Evolutionary conservation across 2,329 filamentous ascomycete genomes (phyloP), one percentile per base, ranked within the genome.

Genomic region (Fusarium sp.): DNA sequence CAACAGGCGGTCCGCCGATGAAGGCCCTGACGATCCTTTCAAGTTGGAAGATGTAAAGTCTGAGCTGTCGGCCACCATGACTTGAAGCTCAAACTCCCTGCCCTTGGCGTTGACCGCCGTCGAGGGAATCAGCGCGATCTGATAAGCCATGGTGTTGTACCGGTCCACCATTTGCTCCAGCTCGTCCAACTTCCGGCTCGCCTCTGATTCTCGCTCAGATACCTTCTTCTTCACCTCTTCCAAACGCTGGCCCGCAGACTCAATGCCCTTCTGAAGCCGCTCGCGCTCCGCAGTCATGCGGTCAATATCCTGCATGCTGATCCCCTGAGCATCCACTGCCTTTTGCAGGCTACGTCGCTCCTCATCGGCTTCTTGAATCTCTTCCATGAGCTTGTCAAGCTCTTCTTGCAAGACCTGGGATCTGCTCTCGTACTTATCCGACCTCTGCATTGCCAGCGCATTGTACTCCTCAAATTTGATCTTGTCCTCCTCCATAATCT

Each of bases 271-370:
- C 65, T 96, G 92, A n/a, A 99, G 84, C 42, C 95, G 88, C 71
- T 99, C 95, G 49, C 93, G 88, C 75, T 99, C 95, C 32, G 91
- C 89, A 68, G 93, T 97, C 94, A 99, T 97, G 75, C 95, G 92
- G 82, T 99, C 95, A 72, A 99, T 98, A 83, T 99, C 95, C 78
- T 95, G 91, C 78, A 97, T 96, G 70, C 93, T 96, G 73, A 99
- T 93, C 3, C 95, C 95, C 72, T 96, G 92, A 67, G 90, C 88
- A 75, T 98, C 95, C 25, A 99, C 93, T 27, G 90, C 88, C 56
- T 89, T 88, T 74, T 98, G 94, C 9, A 99, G 82, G 27, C 84
- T 83, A 37, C 86, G 80, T 60, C 92, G 87, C 74, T 99, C 95
- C 14, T 90, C 88, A 64, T 98, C 93, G 0, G 90, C 90, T 68